Base-by-base conservation (phyloP, 2,329 filamentous ascomycete species). In the Calonectria naviculata region DNA sequence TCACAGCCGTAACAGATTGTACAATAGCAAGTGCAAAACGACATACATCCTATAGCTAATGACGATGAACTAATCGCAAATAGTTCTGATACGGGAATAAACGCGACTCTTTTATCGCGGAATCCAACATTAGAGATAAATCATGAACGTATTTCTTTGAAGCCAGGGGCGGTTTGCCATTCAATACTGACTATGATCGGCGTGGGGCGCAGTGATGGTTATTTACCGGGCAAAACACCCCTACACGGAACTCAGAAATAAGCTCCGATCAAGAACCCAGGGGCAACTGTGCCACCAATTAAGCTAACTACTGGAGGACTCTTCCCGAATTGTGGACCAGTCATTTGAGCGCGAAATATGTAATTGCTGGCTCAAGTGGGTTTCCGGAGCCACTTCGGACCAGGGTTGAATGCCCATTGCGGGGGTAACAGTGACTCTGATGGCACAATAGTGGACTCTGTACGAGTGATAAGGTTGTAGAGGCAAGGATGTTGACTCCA, bases 381-480 rank as follows among this genome's bases (percentile, higher is more conserved):
- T 56, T 56, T 31, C 21, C 36, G 31, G 52, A 13, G n/a, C 31
- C 31, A 36, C 52, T 24, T 56, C 36, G n/a, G n/a, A 15, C 31
- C 31, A 5, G 52, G 52, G 52, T 29, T 29, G 8, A 47, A 24
- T 46, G 21, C 15, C 21, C 12, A 29, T 31, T 47, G 42, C 24
- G 46, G 56, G 66, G 52, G 63, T 31, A 29, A 46, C 44, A 41
- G 28, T n/a, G 34, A 62, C 13, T 49, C 19, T 21, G 49, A 67
- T 67, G 28, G 66, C 66, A 68, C 46, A 68, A 68, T 68, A 56
- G 58, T 68, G 66, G 66, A 36, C 36, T 47, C 34, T 1, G 29
- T 15, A n/a, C 24, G 38, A 42, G 42, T 38, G 34, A 62, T 68
- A 15, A 6, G 12, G 21, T 26, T 54, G 46, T 46, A 58, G 52